Base-by-base conservation (phyloP, 192 early-diverging fungal genomes). In the Backusella parvicylindrica region DNA sequence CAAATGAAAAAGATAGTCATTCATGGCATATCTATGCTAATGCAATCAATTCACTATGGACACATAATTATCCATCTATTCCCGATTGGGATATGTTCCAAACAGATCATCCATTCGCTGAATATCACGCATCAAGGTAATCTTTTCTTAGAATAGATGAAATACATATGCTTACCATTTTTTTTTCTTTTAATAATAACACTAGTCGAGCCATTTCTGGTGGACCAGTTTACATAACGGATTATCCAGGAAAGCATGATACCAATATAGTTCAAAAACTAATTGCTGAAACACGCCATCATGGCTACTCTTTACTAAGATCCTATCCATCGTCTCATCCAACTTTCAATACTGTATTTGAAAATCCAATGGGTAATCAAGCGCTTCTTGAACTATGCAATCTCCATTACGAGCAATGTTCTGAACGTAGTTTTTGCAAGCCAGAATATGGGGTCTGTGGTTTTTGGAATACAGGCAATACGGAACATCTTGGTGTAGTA, bases 11-110 rank as follows among this genome's bases (percentile, higher is more conserved):
- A 21, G 68, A 73, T n/a, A 83, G 81, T 0, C 86, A 90, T 72
- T 64, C 82, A 4, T 88, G 85, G 83, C 89, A 90, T 81, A 81
- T 89, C 38, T 84, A 89, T 72, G 75, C 80, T 68, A 90, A 90
- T 68, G 71, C 84, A 41, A 79, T 85, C 23, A 89, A 89, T 75
- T 60, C 74, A 9, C 38, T 88, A 5, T 88, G 81, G 85, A 89
- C 84, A 41, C 72, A 73, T 15, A 31, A 43, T 12, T 60, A 86
- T 18, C 64, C 64, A 13, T 71, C 80, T 71, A 70, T 69, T 23
- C 68, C 70, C 0, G 88, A 90, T 67, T 90, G 88, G 87, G 89
- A 89, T 47, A 90, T 90, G 88, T 90, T 88, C 64, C 75, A 84
- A 72, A 82, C 86, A n/a, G 70, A 79, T 6, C 79, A 76, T 38